Conservation (phyloP, 805 yeast genomes). For the Kodamaea leandrae region DNA sequence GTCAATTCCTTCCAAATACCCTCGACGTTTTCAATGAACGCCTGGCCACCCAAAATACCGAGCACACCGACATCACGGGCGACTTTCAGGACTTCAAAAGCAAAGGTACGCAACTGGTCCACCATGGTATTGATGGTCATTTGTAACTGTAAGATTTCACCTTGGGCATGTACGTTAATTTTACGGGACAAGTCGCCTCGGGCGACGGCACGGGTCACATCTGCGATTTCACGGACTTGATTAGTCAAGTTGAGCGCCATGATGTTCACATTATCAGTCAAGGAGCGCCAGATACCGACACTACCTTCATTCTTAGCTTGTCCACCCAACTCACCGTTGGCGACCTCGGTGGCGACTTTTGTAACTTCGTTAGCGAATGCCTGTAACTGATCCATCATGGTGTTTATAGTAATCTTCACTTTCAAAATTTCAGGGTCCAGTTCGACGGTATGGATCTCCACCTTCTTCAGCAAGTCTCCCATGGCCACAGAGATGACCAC, state of each 20-base stretch:
- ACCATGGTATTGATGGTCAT: slow-evolving; percentile 88
- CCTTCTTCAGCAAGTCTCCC: slow-evolving; percentile 84
- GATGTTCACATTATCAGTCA: slow-evolving; percentile 80
- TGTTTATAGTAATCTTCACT: slow-evolving; percentile 77
- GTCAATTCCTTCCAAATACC: slow-evolving; percentile 88
- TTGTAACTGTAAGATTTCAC: slow-evolving; percentile 81
- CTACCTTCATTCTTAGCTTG: slow-evolving; percentile 84
- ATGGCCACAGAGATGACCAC: slow-evolving; percentile 86
- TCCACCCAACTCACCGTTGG: slow-evolving; percentile 87
- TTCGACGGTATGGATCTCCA: slow-evolving; percentile 67
- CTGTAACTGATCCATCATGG: slow-evolving; percentile 86
- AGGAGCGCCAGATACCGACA: slow-evolving; percentile 82
- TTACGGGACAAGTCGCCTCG: slow-evolving; percentile 79
- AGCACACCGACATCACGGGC: slow-evolving; percentile 90
- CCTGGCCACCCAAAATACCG: slow-evolving; percentile 87
- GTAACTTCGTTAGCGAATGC: slow-evolving; percentile 80
- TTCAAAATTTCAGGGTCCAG: slow-evolving; percentile 76
- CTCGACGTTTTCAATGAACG: slow-evolving; percentile 71
- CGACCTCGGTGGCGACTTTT: slow-evolving; percentile 84
- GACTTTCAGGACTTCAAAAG: slow-evolving; percentile 82
- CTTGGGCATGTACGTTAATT: slow-evolving; percentile 88
- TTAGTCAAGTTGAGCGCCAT: slow-evolving; percentile 83
- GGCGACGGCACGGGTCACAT: slow-evolving; percentile 86
- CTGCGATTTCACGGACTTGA: slow-evolving; percentile 76
- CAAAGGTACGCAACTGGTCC: slow-evolving; percentile 78